Percentiles rank a stretch among this genome's conserved stretches.
These are phyloP conservation scores for Coemansia sp. DNA, from an alignment of 192 early-diverging fungal genomes.

Conservation along the genomic window DNA sequence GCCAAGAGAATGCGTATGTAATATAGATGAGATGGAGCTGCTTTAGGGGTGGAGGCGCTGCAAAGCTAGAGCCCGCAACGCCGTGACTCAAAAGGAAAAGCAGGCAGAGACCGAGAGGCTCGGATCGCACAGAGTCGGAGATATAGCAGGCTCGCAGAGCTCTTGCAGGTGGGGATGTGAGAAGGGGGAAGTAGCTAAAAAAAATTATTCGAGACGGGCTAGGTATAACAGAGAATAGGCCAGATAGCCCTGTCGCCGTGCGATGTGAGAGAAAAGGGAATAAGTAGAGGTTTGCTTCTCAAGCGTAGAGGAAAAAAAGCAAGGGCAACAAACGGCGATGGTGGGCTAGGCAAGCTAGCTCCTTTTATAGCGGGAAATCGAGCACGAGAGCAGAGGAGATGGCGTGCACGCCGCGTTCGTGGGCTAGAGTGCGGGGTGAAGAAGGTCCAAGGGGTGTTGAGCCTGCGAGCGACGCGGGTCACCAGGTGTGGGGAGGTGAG, in stretches of 20 bases:
- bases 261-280: not conserved
- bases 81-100: not conserved
- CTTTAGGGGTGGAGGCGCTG: slow-evolving; percentile 4
- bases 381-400: not conserved
- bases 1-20: not conserved
- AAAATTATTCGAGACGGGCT: not conserved
- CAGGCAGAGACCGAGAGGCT: not conserved
- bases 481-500: not conserved
- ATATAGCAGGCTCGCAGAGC: not conserved
- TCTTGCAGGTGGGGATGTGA: not conserved
- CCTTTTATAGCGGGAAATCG: slow-evolving; percentile 7
- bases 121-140: not conserved
- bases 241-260: not conserved
- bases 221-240: not conserved
- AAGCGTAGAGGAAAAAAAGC: not conserved
- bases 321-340: not conserved
- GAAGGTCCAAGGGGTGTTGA: not conserved
- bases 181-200: not conserved
- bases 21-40: slow-evolving; percentile 3
- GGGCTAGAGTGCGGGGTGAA: not conserved
- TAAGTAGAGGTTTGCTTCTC: not conserved
- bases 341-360: not conserved
- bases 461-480: not conserved
- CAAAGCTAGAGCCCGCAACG: not conserved
- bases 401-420: not conserved